These are phyloP conservation scores for Acer campestre DNA, from an alignment of 345 rosid genomes.

Conservation along the genomic window DNA sequence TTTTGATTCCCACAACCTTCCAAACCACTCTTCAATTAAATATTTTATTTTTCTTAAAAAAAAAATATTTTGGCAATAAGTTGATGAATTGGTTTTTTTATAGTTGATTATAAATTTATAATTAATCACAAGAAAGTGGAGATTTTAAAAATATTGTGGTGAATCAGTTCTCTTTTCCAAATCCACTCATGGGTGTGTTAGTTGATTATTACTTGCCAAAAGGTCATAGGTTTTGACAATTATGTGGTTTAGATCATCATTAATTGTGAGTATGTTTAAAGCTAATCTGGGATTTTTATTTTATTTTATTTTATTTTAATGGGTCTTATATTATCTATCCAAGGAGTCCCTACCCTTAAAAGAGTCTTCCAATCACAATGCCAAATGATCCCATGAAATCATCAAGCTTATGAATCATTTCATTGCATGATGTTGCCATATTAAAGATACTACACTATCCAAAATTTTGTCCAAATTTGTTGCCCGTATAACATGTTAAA, in stretches of 20 bases:
- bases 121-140: too few relatives aligned
- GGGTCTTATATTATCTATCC: slow-evolving; percentile 13
- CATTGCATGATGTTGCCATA: slow-evolving; percentile 12
- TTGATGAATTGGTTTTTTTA: too few relatives aligned
- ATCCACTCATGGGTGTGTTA: slow-evolving; percentile 31
- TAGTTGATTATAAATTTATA: too few relatives aligned
- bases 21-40: slow-evolving; percentile 22
- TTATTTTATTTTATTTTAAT: slow-evolving; percentile 8
- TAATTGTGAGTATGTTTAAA: slow-evolving; percentile 18
- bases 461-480: too few relatives aligned
- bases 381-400: slow-evolving; percentile 15
- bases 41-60: too few relatives aligned
- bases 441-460: too few relatives aligned
- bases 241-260: slow-evolving; percentile 32
- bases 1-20: slow-evolving; percentile 40
- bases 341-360: neutral
- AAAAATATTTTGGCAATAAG: too few relatives aligned
- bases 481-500: too few relatives aligned
- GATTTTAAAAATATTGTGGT: too few relatives aligned
- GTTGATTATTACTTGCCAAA: slow-evolving; percentile 42
- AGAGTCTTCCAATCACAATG: slow-evolving; percentile 20
- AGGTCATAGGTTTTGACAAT: slow-evolving; percentile 52
- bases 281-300: neutral
- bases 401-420: slow-evolving; percentile 22
- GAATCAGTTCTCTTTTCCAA: slow-evolving; percentile 20